Conservation (phyloP, 345 rosid species). For the Reutealis trisperma region DNA sequence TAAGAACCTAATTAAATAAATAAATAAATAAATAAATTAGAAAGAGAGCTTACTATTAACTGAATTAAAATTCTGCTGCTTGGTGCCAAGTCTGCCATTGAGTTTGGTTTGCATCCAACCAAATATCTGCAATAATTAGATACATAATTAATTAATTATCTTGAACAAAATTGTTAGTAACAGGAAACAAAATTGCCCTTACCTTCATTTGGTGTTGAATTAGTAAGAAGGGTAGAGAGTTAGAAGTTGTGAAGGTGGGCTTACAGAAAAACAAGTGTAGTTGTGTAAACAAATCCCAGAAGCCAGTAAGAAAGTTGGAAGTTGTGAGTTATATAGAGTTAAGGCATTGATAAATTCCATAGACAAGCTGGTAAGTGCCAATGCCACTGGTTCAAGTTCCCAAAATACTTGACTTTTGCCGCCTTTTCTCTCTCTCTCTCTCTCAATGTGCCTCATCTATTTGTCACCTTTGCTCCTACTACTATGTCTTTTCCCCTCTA, state of each 20-base stretch:
- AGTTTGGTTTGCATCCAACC: constrained; percentile 77
- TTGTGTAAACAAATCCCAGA: constrained; percentile 5
- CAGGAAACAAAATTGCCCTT: not conserved
- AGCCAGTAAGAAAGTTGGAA: constrained; percentile 17
- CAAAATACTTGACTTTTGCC: constrained; percentile 36
- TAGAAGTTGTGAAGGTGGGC: not conserved
- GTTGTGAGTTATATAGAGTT: constrained; percentile 22
- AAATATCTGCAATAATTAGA: constrained; percentile 45
- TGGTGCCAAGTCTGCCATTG: constrained; percentile 21
- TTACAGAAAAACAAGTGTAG: not conserved
- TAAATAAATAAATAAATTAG: not conserved
- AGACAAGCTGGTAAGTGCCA: constrained; percentile 29
- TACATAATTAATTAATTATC: not conserved
- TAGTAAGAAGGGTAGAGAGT: not conserved
- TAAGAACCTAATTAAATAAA: not conserved
- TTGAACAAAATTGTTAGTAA: too few relatives aligned
- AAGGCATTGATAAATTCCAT: constrained; percentile 26
- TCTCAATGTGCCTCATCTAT: not conserved
- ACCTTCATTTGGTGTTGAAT: constrained; percentile 33
- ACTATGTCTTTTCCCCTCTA: constrained; percentile 7
- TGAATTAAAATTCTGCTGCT: constrained; percentile 26
- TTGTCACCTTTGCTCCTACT: constrained; percentile 20
- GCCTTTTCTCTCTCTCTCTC: constrained; percentile 7
- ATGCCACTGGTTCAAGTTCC: constrained; percentile 50
- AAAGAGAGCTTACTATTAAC: constrained; percentile 39